These are phyloP conservation scores for Bryoglossum gracile DNA, from an alignment of 495 filamentous ascomycete species.

Conservation along the genomic window DNA sequence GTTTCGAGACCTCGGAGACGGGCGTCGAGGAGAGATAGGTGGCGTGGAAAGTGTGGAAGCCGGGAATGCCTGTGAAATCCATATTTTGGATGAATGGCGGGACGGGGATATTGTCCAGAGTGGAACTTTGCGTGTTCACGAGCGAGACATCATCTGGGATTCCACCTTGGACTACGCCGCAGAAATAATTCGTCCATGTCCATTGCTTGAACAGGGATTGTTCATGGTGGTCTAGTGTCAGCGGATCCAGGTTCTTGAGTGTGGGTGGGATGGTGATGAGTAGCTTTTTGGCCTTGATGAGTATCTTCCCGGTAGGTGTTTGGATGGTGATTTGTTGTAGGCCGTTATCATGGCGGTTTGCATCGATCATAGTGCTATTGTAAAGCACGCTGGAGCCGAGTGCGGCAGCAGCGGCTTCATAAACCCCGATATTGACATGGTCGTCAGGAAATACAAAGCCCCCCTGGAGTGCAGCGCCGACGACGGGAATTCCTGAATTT, in stretches of 20 bases:
- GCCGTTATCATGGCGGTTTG: slow-evolving; percentile 20
- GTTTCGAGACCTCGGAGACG: background rate
- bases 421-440: slow-evolving; percentile 37
- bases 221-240: slow-evolving; percentile 34
- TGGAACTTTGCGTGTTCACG: background rate
- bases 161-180: slow-evolving; percentile 15
- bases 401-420: slow-evolving; percentile 27
- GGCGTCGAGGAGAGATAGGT: background rate
- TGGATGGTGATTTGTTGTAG: slow-evolving; percentile 29
- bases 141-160: slow-evolving; percentile 4
- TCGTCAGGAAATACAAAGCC: slow-evolving; percentile 27
- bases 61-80: slow-evolving; percentile 15
- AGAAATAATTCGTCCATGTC: slow-evolving; percentile 35
- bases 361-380: slow-evolving; percentile 25
- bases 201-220: slow-evolving; percentile 34
- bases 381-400: slow-evolving; percentile 30
- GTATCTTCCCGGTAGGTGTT: slow-evolving; percentile 29
- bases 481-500: slow-evolving; percentile 7
- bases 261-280: slow-evolving; percentile 40
- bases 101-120: background rate
- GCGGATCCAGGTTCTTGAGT: slow-evolving; percentile 27
- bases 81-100: background rate
- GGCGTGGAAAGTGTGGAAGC: slow-evolving; percentile 6
- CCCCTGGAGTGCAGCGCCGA: slow-evolving; percentile 1
- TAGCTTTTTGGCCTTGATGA: slow-evolving; percentile 40